Conservation (phyloP, 2,329 filamentous ascomycete species). For the Monilinia fructicola region DNA sequence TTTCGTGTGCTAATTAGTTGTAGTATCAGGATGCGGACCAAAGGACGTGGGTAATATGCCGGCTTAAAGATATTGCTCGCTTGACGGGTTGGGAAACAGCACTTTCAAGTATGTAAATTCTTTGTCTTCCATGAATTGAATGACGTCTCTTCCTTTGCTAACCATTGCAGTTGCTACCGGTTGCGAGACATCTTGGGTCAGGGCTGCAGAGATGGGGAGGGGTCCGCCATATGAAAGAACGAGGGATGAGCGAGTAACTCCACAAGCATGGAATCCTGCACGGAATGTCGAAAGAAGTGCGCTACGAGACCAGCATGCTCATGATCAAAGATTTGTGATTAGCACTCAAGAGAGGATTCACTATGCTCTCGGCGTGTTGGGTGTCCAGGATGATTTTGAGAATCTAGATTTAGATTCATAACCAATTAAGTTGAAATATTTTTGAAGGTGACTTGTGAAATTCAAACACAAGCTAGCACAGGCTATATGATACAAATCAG, state of each 20-base stretch:
- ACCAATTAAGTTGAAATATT: background rate
- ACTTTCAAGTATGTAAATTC: conserved; percentile 51
- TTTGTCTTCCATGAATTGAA: no score
- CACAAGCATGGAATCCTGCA: conserved; percentile 50
- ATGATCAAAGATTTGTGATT: conserved; percentile 59
- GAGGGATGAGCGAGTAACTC: conserved; percentile 41
- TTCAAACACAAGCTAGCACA: background rate
- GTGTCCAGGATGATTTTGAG: conserved; percentile 73
- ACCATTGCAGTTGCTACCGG: conserved; percentile 61
- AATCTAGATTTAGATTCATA: conserved; percentile 53
- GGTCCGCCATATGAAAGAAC: conserved; percentile 71
- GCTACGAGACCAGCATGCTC: conserved; percentile 46
- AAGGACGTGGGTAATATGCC: conserved; percentile 72
- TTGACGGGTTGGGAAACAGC: conserved; percentile 88
- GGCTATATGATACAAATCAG: no score
- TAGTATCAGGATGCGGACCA: conserved; percentile 72
- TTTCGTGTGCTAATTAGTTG: background rate
- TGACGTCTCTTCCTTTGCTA: background rate
- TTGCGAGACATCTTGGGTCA: conserved; percentile 82
- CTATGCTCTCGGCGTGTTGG: conserved; percentile 76
- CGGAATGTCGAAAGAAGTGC: conserved; percentile 49
- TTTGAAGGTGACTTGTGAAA: background rate
- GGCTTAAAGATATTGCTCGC: conserved; percentile 71
- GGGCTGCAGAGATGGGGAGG: conserved; percentile 67
- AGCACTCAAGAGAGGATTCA: conserved; percentile 63